Conservation (phyloP, 2,329 filamentous ascomycete species). For the Trichoderma oligosporum region DNA sequence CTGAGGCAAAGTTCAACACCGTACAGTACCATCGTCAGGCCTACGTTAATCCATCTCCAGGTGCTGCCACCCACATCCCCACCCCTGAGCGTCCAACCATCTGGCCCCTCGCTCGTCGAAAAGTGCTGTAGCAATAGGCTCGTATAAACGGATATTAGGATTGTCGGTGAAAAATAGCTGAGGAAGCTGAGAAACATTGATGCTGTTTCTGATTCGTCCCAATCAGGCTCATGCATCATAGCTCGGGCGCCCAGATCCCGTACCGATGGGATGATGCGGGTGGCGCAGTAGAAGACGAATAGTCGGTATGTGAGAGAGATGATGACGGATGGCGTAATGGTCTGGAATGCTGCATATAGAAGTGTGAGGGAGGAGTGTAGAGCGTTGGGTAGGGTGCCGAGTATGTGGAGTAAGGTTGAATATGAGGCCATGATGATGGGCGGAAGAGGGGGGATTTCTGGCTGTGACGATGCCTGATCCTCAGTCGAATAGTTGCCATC, state of each 20-base stretch:
- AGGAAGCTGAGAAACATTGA: conserved; percentile 76
- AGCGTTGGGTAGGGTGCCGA: conserved; percentile 78
- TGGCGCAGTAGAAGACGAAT: conserved; percentile 92
- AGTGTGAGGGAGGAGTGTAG: conserved; percentile 82
- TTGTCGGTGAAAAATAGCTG: conserved; percentile 91
- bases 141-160: conserved; percentile 93
- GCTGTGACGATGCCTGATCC: conserved; percentile 53
- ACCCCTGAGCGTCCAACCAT: conserved; percentile 80
- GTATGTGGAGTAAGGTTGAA: conserved; percentile 79
- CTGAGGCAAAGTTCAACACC: conserved; percentile 86
- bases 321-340: conserved; percentile 91
- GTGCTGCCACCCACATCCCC: conserved; percentile 76
- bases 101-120: conserved; percentile 65
- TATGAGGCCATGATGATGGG: conserved; percentile 99
- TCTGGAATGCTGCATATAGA: conserved; percentile 86
- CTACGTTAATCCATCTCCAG: conserved; percentile 92
- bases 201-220: conserved; percentile 82
- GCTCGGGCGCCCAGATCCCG: conserved; percentile 80
- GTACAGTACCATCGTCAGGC: conserved; percentile 83
- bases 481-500: conserved; percentile 55
- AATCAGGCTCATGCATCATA: conserved; percentile 75
- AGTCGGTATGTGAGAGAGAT: conserved; percentile 92
- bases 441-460: conserved; percentile 93
- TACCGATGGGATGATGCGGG: conserved; percentile 90
- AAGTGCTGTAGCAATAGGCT: conserved; percentile 95